Evolutionary conservation across 1,284 basidiomycete species (phyloP).

Genomic region (Melampsora larici-populina): DNA sequence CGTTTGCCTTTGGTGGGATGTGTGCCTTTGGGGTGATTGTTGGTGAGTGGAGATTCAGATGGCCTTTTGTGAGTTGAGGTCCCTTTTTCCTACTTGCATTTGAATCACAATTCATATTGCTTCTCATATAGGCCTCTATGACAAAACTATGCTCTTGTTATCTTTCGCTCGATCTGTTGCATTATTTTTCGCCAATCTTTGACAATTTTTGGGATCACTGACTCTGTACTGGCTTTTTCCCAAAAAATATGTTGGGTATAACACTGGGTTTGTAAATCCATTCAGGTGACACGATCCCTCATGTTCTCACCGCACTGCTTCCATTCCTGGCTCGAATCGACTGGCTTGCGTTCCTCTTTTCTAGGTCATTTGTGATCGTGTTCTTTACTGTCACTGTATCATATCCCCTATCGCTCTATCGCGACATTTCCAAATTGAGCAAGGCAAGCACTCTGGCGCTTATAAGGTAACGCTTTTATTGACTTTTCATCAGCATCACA

Average conservation of each 20-base stretch:
- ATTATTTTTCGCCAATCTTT: neutral
- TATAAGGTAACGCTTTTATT: constrained; percentile 51
- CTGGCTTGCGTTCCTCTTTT: constrained; percentile 70
- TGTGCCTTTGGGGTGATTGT: constrained; percentile 88
- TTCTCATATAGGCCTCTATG: neutral
- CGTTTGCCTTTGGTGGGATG: constrained; percentile 65
- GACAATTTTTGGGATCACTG: neutral
- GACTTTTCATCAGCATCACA: constrained; percentile 50
- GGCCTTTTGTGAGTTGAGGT: constrained; percentile 6
- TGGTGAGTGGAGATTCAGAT: constrained; percentile 43
- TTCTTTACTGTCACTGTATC: constrained; percentile 82
- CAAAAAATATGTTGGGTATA: too few species aligned
- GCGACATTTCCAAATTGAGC: constrained; percentile 94
- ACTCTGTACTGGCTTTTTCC: neutral
- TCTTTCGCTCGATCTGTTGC: neutral
- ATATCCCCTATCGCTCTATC: constrained; percentile 90
- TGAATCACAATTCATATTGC: neutral
- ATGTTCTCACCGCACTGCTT: constrained; percentile 82
- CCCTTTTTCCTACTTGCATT: neutral
- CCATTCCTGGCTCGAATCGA: constrained; percentile 69
- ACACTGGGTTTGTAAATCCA: constrained; percentile 8
- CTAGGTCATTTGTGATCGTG: constrained; percentile 82
- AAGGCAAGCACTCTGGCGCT: constrained; percentile 75
- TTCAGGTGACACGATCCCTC: constrained; percentile 84
- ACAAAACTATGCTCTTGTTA: neutral